These are phyloP conservation scores for Aegilops umbellulata DNA, from an alignment of 176 grass and related monocot genomes.

Conservation along the genomic window DNA sequence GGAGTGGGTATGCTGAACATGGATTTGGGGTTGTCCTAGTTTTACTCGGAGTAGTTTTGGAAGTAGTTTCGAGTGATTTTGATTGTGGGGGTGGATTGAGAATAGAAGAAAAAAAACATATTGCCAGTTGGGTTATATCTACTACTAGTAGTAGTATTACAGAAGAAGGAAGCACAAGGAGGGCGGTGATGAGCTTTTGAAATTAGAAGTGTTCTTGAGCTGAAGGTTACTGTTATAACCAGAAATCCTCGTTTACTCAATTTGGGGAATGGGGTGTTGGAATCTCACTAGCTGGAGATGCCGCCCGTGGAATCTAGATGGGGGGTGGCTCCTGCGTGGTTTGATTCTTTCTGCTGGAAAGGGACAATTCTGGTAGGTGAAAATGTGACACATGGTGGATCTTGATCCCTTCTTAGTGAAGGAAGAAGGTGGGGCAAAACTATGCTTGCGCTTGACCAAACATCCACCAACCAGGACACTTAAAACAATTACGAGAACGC, in stretches of 20 bases:
- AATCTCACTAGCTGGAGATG: conserved; percentile 44
- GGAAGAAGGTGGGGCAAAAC: conserved; percentile 4
- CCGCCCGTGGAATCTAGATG: conserved; percentile 40
- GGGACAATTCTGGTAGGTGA: conserved; percentile 35
- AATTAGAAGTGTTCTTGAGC: conserved; percentile 26
- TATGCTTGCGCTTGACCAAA: conserved; percentile 43
- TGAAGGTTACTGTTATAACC: conserved; percentile 10
- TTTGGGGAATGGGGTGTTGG: conserved; percentile 13
- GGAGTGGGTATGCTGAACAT: conserved; percentile 17
- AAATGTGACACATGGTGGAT: conserved; percentile 33
- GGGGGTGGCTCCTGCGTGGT: conserved; percentile 26
- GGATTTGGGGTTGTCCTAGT: not conserved
- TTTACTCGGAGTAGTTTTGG: not conserved
- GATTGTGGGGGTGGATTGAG: not conserved
- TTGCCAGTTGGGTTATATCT: not conserved
- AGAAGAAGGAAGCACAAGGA: not conserved
- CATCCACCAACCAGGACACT: conserved; percentile 34
- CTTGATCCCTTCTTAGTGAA: conserved; percentile 42
- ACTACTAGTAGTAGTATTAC: not conserved
- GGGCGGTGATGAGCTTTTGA: not conserved
- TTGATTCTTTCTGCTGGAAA: conserved; percentile 45
- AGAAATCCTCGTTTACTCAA: conserved; percentile 24
- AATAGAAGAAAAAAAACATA: not conserved
- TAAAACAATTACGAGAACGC: conserved; percentile 31
- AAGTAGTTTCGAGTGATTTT: not conserved